Evolutionary conservation across 148 eudicot species (phyloP).

Genomic region (Diospyros lotus): DNA sequence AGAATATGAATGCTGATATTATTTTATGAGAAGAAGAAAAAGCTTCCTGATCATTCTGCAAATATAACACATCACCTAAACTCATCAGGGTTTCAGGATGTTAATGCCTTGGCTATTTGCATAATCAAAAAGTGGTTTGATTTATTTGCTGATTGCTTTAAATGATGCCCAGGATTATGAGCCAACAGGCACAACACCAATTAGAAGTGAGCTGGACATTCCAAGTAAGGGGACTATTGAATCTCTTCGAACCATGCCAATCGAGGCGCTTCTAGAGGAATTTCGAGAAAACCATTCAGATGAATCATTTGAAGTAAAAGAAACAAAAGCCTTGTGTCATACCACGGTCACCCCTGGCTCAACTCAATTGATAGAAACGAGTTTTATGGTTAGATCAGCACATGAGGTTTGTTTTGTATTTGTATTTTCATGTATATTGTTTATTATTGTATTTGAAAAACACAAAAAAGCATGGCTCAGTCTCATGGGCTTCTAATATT

Average conservation of each 20-base stretch:
- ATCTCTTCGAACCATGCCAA: conserved; percentile 79
- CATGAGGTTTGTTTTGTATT: conserved; percentile 10
- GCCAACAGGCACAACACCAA: conserved; percentile 81
- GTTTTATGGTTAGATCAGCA: conserved; percentile 4
- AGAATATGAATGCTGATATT: no score
- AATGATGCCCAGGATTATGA: conserved; percentile 64
- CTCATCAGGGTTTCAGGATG: not conserved
- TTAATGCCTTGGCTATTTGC: not conserved
- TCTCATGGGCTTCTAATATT: conserved; percentile 5
- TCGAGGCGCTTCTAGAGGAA: no score
- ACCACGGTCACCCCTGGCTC: conserved; percentile 79
- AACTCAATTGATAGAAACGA: conserved; percentile 40
- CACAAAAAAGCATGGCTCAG: conserved; percentile 12
- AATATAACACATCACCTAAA: not conserved
- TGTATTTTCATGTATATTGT: conserved; percentile 35
- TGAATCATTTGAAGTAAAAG: conserved; percentile 64
- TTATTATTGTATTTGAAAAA: conserved; percentile 15
- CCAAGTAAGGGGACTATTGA: conserved; percentile 80
- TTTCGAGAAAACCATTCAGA: conserved; percentile 71
- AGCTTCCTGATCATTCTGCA: not conserved
- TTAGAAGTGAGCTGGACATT: conserved; percentile 62
- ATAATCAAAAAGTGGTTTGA: not conserved
- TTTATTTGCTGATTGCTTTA: not conserved
- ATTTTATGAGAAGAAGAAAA: not conserved
- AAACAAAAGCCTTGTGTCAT: conserved; percentile 50